A percentile compares a stretch with the other conserved stretches of the same genome.
These are phyloP conservation scores for Filosporella fistucella DNA, from an alignment of 495 filamentous ascomycete genomes.

Conservation along the genomic window DNA sequence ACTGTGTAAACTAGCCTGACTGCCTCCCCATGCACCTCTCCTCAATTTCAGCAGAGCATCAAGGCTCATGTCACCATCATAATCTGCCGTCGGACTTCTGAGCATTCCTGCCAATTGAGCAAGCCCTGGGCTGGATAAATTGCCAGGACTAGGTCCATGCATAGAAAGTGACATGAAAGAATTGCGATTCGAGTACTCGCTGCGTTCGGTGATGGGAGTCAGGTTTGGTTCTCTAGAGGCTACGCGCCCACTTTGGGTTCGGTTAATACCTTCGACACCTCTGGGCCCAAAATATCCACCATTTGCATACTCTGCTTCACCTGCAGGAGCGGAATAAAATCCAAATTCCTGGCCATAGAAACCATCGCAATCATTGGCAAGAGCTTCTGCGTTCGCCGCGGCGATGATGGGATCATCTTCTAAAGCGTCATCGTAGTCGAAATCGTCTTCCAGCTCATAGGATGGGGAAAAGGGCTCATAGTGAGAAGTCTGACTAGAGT, in stretches of 20 bases:
- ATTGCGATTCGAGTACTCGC: slow-evolving; percentile 93
- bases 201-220: slow-evolving; percentile 93
- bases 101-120: slow-evolving; percentile 70
- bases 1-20: slow-evolving; percentile 65
- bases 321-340: slow-evolving; percentile 76
- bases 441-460: slow-evolving; percentile 36
- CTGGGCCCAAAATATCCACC: slow-evolving; percentile 90
- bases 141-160: slow-evolving; percentile 39
- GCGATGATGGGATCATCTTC: slow-evolving; percentile 90
- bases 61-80: slow-evolving; percentile 64
- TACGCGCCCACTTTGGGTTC: slow-evolving; percentile 64
- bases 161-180: slow-evolving; percentile 72
- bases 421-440: slow-evolving; percentile 56
- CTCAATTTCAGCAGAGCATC: slow-evolving; percentile 68
- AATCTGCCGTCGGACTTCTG: slow-evolving; percentile 28
- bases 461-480: slow-evolving; percentile 27
- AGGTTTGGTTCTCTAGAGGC: slow-evolving; percentile 82
- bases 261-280: slow-evolving; percentile 54
- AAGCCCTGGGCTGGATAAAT: slow-evolving; percentile 52
- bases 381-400: slow-evolving; percentile 87
- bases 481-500: slow-evolving; percentile 30
- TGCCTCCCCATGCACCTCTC: slow-evolving; percentile 74
- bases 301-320: slow-evolving; percentile 51
- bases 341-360: slow-evolving; percentile 97
- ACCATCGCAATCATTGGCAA: slow-evolving; percentile 87